Evolutionary conservation across 257 asterid genomes (phyloP).

Genomic region (Avicennia marina): DNA sequence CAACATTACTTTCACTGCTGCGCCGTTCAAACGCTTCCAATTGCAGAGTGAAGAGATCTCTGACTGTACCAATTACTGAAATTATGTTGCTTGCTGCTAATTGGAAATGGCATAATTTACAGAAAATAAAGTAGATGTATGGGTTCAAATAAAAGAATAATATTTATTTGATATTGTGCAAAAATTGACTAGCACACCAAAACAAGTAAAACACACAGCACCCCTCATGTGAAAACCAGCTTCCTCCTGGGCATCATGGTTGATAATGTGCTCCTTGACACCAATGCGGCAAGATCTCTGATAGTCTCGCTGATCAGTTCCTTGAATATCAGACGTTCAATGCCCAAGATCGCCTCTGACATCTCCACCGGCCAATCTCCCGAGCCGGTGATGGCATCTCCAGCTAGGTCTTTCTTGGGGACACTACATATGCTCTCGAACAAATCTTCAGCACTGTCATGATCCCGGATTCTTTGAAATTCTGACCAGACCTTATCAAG

Average conservation of each 20-base stretch:
- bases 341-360: conserved; percentile 67
- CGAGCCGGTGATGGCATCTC: conserved; percentile 59
- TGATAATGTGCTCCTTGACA: conserved; percentile 19
- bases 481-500: conserved; percentile 54
- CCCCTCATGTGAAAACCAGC: conserved; percentile 66
- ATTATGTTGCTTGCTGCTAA: too few relatives aligned
- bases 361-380: conserved; percentile 59
- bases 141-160: too few relatives aligned
- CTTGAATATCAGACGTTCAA: conserved; percentile 73
- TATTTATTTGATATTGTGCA: too few relatives aligned
- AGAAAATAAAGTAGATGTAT: too few relatives aligned
- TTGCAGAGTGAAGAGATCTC: too few relatives aligned
- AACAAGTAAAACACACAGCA: too few relatives aligned
- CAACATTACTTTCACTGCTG: too few relatives aligned
- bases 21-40: too few relatives aligned
- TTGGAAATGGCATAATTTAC: too few relatives aligned
- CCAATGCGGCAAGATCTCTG: conserved; percentile 46
- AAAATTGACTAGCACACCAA: too few relatives aligned
- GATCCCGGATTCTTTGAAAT: conserved; percentile 49
- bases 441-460: conserved; percentile 44
- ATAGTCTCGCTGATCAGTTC: conserved; percentile 66
- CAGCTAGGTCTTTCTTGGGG: conserved; percentile 58
- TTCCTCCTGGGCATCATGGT: conserved; percentile 46
- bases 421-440: conserved; percentile 61
- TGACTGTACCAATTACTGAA: too few relatives aligned